These are phyloP conservation scores for Arbutus unedo DNA, from an alignment of 148 eudicot species.

Conservation along the genomic window DNA sequence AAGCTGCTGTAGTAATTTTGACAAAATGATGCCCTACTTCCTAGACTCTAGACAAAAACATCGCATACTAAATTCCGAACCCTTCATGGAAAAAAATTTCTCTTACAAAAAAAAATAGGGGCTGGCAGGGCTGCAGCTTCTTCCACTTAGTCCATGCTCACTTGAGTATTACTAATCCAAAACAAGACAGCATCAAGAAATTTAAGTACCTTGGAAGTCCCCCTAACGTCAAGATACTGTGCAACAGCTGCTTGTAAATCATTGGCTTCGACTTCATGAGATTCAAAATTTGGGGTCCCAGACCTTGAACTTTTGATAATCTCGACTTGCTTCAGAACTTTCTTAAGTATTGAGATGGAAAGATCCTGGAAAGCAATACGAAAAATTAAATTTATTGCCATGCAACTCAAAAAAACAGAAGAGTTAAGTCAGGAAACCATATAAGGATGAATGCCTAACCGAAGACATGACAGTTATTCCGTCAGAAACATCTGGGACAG, in stretches of 20 bases:
- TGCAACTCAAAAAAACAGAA: constrained; percentile 9
- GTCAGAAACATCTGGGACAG: constrained; percentile 90
- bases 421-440: background rate
- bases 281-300: constrained; percentile 83
- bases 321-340: constrained; percentile 77
- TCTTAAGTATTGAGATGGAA: constrained; percentile 63
- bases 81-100: too few species aligned
- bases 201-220: constrained; percentile 73
- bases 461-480: constrained; percentile 86
- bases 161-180: background rate
- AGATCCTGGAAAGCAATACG: constrained; percentile 52
- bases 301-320: constrained; percentile 77
- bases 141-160: background rate
- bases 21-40: background rate
- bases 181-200: constrained; percentile 11
- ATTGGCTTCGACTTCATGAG: constrained; percentile 85
- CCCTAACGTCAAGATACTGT: constrained; percentile 78
- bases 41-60: background rate
- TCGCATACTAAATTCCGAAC: background rate
- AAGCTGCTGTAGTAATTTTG: constrained; percentile 11
- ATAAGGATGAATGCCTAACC: constrained; percentile 39
- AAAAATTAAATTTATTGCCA: constrained; percentile 6
- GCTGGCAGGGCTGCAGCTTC: background rate
- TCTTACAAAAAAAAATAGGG: background rate
- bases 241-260: constrained; percentile 75